These are phyloP conservation scores for Tetrastigma voinierianum DNA, from an alignment of 164 flowering plant species.

Conservation along the genomic window DNA sequence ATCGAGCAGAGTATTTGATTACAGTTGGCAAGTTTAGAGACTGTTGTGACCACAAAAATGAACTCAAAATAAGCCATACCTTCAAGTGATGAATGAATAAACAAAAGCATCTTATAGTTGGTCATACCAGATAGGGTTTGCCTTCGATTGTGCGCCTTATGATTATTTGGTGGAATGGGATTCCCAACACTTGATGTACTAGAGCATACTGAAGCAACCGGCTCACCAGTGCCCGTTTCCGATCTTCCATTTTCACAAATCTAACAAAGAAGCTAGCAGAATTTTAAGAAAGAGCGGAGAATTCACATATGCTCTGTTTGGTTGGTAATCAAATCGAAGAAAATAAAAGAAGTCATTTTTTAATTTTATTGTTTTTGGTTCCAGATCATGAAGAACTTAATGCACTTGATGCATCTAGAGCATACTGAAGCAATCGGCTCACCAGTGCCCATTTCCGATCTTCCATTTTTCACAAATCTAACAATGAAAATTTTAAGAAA, in stretches of 20 bases:
- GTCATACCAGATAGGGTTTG: constrained; percentile 70
- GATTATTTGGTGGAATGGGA: constrained; percentile 52
- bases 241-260: constrained; percentile 65
- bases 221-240: constrained; percentile 77
- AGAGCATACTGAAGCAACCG: constrained; percentile 78
- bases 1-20: no score
- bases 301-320: background rate
- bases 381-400: no score
- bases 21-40: no score
- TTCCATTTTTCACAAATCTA: constrained; percentile 64
- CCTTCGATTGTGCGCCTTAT: constrained; percentile 75
- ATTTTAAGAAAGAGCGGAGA: background rate
- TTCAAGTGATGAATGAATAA: background rate
- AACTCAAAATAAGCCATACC: background rate
- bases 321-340: background rate
- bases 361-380: background rate
- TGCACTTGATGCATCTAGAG: constrained; percentile 62
- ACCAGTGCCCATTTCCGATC: constrained; percentile 79
- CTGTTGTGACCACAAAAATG: no score
- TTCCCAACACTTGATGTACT: constrained; percentile 59
- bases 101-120: background rate
- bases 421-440: constrained; percentile 82
- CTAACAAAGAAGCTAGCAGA: constrained; percentile 22
- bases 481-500: background rate
- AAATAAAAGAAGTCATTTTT: background rate